phyloP scores from a whole-genome alignment of 225 moss, liverwort and hornwort genomes.

The Physcomitrellopsis africana region DNA sequence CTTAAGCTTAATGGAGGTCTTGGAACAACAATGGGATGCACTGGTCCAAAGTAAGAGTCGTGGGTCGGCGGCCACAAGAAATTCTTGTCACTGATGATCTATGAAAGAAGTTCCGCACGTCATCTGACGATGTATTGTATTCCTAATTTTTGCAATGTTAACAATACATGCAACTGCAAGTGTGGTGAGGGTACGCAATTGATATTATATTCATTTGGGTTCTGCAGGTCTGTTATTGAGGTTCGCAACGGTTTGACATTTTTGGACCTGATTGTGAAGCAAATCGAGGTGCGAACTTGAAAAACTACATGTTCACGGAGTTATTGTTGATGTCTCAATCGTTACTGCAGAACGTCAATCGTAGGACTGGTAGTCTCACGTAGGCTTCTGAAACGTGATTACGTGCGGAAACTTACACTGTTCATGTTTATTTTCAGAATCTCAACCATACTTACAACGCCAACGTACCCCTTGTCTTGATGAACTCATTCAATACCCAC shows the following conservation, averaged over 20 bases:
- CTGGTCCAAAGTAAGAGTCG: constrained; percentile 83
- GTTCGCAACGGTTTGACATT: constrained; percentile 93
- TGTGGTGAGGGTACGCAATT: background rate
- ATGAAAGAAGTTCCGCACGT: background rate
- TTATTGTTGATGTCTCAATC: no score
- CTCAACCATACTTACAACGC: constrained; percentile 57
- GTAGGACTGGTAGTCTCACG: no score
- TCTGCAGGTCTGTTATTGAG: constrained; percentile 88
- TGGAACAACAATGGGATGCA: constrained; percentile 99
- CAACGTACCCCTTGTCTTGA: constrained; percentile 67
- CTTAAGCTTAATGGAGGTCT: constrained; percentile 98
- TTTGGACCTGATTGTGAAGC: constrained; percentile 93
- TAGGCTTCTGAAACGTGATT: no score
- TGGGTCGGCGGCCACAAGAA: background rate
- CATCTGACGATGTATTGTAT: background rate
- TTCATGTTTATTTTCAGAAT: constrained; percentile 39
- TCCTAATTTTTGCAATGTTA: background rate
- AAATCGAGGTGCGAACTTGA: constrained; percentile 71
- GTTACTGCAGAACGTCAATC: no score
- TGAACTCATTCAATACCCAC: constrained; percentile 86
- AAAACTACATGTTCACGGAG: no score
- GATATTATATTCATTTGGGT: background rate
- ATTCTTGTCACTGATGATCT: background rate
- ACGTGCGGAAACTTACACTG: background rate
- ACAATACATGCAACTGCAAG: background rate